Base-by-base conservation (phyloP, 108 stramenopile species). In the Skeletonema marinoi region DNA sequence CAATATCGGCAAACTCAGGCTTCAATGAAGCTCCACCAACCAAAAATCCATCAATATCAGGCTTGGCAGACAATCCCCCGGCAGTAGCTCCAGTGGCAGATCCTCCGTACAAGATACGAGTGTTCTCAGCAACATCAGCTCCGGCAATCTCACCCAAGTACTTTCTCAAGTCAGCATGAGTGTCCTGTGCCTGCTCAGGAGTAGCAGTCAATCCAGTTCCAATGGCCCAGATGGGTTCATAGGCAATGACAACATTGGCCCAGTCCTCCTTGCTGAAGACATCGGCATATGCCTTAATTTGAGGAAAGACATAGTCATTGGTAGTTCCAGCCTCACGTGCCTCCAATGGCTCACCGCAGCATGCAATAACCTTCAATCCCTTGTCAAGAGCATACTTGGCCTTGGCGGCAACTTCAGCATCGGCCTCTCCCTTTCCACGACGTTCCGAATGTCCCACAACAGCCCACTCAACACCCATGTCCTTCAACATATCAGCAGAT, bases 41-140 rank as follows among this genome's bases (percentile, higher is more conserved):
- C 51, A 99, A 87, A 93, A 99, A 99, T 64, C 99, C 99, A 88
- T 99, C 98, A 85, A 99, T 98, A 86, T 99, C 99, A 31, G 85
- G 84, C 91, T 98, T 94, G 54, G 89, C 80, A 32, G 96, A 96
- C 68, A 99, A 94, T 68, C 90, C 96, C 30, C 95, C 90, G 56
- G 97, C 98, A 65, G 95, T 98, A 48, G 83, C 85, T 10, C 78
- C 96, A 66, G 86, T 96, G 75, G 97, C 98, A 63, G 91, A 92
- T 81, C 98, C 98, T 51, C 98, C 98, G 87, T 99, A 99, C 76
- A 97, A 84, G 70, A 96, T 96, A 68, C 96, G 93, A 25, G 90
- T 92, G 64, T 88, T 78, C 44, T 84, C 89, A 16, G 96, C 96
- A 74, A 96, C 90, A 69, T 94, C 93, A 30, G 93, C 85, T 61